These are phyloP conservation scores for Ceratocystis eucalypticola DNA, from an alignment of 2,329 filamentous ascomycete genomes.

Conservation along the genomic window DNA sequence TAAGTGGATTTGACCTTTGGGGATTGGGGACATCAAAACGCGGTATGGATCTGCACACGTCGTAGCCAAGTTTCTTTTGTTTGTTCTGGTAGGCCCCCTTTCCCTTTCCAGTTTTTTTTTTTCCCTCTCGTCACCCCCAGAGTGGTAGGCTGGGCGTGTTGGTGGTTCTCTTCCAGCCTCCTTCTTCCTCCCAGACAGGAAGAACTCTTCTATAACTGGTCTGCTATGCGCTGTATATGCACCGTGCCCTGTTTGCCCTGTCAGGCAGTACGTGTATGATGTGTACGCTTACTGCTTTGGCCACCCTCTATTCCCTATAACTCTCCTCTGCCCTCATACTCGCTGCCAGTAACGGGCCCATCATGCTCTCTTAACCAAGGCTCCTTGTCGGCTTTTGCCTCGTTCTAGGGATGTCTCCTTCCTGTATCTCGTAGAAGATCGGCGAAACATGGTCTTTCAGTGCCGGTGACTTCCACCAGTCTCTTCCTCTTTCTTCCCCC, in stretches of 20 bases:
- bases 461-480: not conserved
- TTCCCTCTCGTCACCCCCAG: not conserved
- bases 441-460: not conserved
- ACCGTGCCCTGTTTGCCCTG: too few relatives aligned
- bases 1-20: not conserved
- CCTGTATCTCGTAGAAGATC: not conserved
- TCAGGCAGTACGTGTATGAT: too few relatives aligned
- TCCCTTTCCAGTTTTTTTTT: not conserved
- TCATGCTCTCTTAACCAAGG: not conserved
- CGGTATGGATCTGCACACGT: not conserved
- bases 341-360: too few relatives aligned
- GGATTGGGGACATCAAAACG: not conserved
- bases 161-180: not conserved
- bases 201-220: too few relatives aligned
- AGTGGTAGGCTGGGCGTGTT: not conserved
- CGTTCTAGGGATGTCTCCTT: not conserved
- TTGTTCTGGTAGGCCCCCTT: not conserved
- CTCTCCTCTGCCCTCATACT: too few relatives aligned
- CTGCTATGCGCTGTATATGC: too few relatives aligned
- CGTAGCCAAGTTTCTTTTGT: not conserved
- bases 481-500: not conserved
- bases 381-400: not conserved
- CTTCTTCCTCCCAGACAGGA: too few relatives aligned
- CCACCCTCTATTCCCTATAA: too few relatives aligned
- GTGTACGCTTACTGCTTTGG: too few relatives aligned